Conservation (phyloP, 2,329 filamentous ascomycete species). For the Calonectria honghensis region DNA sequence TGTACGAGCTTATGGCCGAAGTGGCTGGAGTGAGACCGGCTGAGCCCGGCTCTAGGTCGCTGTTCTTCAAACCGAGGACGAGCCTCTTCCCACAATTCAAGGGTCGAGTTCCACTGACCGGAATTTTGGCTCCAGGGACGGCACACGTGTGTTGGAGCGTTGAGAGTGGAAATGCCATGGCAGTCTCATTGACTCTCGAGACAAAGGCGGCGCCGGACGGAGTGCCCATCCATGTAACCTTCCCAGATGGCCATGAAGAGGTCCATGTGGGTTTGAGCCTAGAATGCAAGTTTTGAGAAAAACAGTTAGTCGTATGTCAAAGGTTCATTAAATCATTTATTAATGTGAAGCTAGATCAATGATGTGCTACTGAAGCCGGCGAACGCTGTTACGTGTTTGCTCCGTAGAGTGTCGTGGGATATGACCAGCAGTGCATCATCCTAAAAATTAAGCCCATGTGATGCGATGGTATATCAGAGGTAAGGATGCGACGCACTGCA, state of each 20-base stretch:
- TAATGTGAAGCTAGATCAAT: no score
- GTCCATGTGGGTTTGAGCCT: neutral
- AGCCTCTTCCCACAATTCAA: neutral
- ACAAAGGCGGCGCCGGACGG: neutral
- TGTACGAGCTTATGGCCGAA: conserved; percentile 50
- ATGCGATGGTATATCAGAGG: no score
- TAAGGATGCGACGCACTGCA: no score
- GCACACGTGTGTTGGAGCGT: neutral
- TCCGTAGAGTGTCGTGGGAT: no score
- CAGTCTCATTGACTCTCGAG: neutral
- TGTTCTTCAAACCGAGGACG: conserved; percentile 40
- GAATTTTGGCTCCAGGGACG: neutral
- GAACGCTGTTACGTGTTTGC: no score
- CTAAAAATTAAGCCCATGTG: no score
- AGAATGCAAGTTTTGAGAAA: no score
- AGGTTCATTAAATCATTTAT: no score
- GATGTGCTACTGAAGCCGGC: no score
- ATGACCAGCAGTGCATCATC: no score
- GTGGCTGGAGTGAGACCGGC: conserved; percentile 40
- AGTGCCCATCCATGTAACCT: neutral
- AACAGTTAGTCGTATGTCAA: no score
- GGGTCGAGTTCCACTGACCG: neutral
- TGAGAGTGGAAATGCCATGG: neutral
- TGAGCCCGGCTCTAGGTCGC: conserved; percentile 37
- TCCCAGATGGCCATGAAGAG: conserved; percentile 12